Conservation (phyloP, 768 basidiomycete genomes). For the Sarcomyxa edulis region DNA sequence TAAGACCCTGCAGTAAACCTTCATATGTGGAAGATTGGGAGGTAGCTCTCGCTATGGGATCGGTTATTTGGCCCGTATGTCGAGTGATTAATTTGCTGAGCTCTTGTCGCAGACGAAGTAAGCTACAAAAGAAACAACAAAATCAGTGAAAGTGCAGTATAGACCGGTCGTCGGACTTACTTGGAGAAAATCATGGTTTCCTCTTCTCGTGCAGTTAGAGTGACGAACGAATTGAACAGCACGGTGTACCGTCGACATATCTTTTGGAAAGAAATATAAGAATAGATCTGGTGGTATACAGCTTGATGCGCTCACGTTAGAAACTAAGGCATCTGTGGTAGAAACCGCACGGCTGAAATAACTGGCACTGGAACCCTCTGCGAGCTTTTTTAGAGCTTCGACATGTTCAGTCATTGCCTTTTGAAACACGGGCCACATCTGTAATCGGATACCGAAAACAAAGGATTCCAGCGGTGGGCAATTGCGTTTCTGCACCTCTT, state of each 20-base stretch:
- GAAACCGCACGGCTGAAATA: slow-evolving; percentile 57
- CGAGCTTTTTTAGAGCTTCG: slow-evolving; percentile 76
- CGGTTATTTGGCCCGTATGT: slow-evolving; percentile 66
- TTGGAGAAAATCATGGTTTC: slow-evolving; percentile 97
- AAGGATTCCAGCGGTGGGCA: slow-evolving; percentile 80
- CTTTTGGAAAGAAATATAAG: slow-evolving; percentile 23
- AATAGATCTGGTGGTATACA: slow-evolving; percentile 7
- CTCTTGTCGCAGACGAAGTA: slow-evolving; percentile 82
- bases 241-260: slow-evolving; percentile 74
- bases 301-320: slow-evolving; percentile 39
- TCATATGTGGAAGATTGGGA: slow-evolving; percentile 75
- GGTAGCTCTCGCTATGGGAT: slow-evolving; percentile 56
- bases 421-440: slow-evolving; percentile 93
- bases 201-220: slow-evolving; percentile 76
- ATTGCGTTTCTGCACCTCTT: slow-evolving; percentile 70
- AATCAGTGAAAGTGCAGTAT: background rate
- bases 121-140: slow-evolving; percentile 35
- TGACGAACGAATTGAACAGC: slow-evolving; percentile 80
- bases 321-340: slow-evolving; percentile 67
- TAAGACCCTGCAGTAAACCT: slow-evolving; percentile 66
- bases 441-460: slow-evolving; percentile 73
- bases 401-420: slow-evolving; percentile 82
- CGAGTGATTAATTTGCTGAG: slow-evolving; percentile 67
- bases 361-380: slow-evolving; percentile 61
- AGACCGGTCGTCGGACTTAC: slow-evolving; percentile 37